Conservation (phyloP, 345 rosid species). For the Gossypium australe region DNA sequence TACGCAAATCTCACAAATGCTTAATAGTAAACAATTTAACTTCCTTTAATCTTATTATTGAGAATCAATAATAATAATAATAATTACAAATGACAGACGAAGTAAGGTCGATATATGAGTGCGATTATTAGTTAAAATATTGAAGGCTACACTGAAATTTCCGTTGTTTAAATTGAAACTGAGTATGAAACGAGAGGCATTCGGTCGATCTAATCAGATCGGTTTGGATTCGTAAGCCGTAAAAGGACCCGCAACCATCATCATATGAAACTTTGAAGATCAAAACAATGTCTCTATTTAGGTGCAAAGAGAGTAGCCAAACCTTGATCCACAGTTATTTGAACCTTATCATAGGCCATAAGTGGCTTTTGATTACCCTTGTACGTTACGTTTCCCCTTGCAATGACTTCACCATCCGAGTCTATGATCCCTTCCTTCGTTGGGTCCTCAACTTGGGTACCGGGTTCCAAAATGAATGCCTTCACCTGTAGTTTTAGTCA, state of each 20-base stretch:
- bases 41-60: background rate
- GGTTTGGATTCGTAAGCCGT: background rate
- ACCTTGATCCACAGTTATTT: constrained; percentile 75
- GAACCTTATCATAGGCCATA: constrained; percentile 64
- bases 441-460: constrained; percentile 44
- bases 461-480: constrained; percentile 82
- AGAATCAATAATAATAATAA: background rate
- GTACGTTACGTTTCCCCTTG: constrained; percentile 64
- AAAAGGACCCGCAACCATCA: background rate
- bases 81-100: background rate
- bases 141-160: background rate
- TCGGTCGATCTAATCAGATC: background rate
- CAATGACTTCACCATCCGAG: constrained; percentile 86
- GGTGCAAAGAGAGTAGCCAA: constrained; percentile 84
- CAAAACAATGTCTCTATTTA: constrained; percentile 12
- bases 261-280: background rate
- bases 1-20: background rate
- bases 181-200: background rate
- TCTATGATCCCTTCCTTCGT: constrained; percentile 84
- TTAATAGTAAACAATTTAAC: background rate
- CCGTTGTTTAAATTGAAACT: background rate
- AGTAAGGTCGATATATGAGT: background rate
- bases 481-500: constrained; percentile 52
- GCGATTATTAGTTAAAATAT: background rate
- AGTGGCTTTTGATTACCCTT: constrained; percentile 40